Evolutionary conservation across 495 filamentous ascomycete genomes (phyloP), one percentile per base, ranked within the genome.

Genomic region (Melanomma pulvis-pyrius): DNA sequence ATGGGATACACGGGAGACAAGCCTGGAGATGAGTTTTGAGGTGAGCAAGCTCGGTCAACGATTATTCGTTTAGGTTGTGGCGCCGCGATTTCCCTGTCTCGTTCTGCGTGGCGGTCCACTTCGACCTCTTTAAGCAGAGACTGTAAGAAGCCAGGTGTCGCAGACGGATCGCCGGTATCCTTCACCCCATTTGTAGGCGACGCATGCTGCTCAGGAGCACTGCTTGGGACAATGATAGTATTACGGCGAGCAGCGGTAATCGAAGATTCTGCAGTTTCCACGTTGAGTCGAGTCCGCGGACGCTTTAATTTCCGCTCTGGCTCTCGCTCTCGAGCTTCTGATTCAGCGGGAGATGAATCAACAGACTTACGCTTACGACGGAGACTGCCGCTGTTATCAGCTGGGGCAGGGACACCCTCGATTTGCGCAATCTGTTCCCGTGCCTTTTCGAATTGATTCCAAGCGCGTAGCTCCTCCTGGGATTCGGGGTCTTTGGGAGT

Each of bases 71-170:
- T 68, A 1, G 69, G 69, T 46, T 71, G 47, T 12, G 68, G 68
- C 0, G 69, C 69, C 22, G 57, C 65, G 36, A 71, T 68, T 25
- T 71, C 67, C 54, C 41, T 59, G 9, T 64, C 64, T n/a, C 48
- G 61, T 50, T 71, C 69, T 24, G 60, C 76, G 53, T 74, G 72
- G 1, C 82, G 81, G 2, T 89, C 86, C 69, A 85, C 86, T 75
- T 96, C 91, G 0, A 97, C 92, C 72, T 97, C 92, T 69, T 89
- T 90, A 52, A 97, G 78, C 15, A 97, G 81, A 0, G 91, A 92
- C 41, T 90, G 87, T 3, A 97, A 77, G 76, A 97, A 96, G 75
- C 85, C 80, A 61, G 85, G 83, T 44, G 82, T 82, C 53, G 74
- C 74, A 36, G 73, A 53, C 51, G 71, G 72, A 57, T 69, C 61